These are phyloP conservation scores for Peziza echinospora DNA, from an alignment of 495 filamentous ascomycete genomes.

Conservation along the genomic window DNA sequence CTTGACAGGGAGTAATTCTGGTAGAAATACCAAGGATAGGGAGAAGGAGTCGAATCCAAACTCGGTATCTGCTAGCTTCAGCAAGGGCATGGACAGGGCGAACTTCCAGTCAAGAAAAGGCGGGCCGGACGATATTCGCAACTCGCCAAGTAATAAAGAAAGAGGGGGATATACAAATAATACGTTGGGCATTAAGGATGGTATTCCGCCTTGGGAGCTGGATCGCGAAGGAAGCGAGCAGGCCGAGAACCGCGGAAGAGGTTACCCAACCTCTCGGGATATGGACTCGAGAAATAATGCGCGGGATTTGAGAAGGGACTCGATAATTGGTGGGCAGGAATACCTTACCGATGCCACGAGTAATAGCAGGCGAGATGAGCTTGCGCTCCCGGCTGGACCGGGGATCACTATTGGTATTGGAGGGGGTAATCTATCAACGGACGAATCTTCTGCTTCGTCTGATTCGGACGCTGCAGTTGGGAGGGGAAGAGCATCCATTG, in stretches of 20 bases:
- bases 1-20: not conserved
- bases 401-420: not conserved
- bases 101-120: not conserved
- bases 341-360: not conserved
- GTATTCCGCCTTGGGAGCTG: not conserved
- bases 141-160: not conserved
- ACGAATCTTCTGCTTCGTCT: conserved; percentile 3
- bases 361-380: not conserved
- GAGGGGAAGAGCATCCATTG: not conserved
- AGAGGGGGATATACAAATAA: no score
- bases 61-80: not conserved
- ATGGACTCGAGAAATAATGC: no score
- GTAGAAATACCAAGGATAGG: no score
- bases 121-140: not conserved
- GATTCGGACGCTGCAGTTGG: not conserved
- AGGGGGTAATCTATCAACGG: not conserved
- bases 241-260: no score
- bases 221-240: not conserved
- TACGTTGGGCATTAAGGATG: no score
- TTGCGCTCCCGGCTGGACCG: not conserved
- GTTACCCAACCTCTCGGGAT: no score
- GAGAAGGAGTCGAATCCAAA: not conserved
- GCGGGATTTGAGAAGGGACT: not conserved
- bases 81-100: not conserved
- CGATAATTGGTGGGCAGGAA: not conserved